Evolutionary conservation across 371 early-diverging fungal genomes (phyloP), one percentile per base, ranked within the genome.

Genomic region (Smittium culicis): DNA sequence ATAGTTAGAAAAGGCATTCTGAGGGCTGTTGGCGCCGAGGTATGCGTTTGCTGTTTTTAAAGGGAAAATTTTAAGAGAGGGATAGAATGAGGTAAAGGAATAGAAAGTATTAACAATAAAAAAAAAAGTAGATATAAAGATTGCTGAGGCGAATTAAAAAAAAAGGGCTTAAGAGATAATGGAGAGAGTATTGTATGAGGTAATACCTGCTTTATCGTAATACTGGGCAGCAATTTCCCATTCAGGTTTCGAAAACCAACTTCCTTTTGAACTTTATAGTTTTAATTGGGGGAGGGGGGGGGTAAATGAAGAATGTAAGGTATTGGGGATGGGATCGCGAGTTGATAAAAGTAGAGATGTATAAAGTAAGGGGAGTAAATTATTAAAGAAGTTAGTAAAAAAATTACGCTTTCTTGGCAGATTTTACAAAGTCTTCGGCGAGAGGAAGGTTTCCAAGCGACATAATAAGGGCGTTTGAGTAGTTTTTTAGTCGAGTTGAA

Each of bases 201-300:
- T 33, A 69, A n/a, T 17, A 63, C 63, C 71, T 65, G 94, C 94
- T 67, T 83, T 85, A 71, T 90, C 90, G 71, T 85, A 94, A 71
- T 81, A 81, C 61, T 86, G 83, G 0, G 86, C 88, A 8, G 93
- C 93, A 1, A 83, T 70, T 71, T 94, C 94, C 90, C 89, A 90
- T 72, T 94, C 93, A 28, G 94, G 93, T 66, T 90, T 92, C 70
- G 83, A 82, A 68, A 90, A 87, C 67, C 82, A 79, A 24, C 85
- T 79, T 35, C 70, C 56, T 77, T 87, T 87, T 32, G 84, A 75
- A 1, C 87, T 80, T 67, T 76, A 69, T 32, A 68, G 5, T 45
- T 45, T 45, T 45, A 11, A 45, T 20, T 11, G 20, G 45, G 5
- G 20, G 45, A 45, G 69, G 45, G 11, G 20, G 20, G 11, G 20